These are phyloP conservation scores for Funneliformis mosseae DNA, from an alignment of 192 early-diverging fungal species.

Conservation along the genomic window DNA sequence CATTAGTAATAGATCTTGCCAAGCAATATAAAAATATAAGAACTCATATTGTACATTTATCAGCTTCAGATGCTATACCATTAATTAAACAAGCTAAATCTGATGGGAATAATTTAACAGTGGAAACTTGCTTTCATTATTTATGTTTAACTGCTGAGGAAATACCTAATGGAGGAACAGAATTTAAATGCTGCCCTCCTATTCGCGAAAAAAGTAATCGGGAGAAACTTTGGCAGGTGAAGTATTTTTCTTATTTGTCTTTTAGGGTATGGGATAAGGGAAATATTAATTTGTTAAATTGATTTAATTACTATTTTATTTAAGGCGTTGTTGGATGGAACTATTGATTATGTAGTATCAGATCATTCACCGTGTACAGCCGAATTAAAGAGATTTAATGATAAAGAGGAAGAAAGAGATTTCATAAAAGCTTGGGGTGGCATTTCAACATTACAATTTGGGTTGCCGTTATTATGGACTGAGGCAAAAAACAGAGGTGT, in stretches of 20 bases:
- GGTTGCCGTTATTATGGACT: constrained; percentile 78
- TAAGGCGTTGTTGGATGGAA: constrained; percentile 68
- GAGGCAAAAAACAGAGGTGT: constrained; percentile 69
- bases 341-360: constrained; percentile 81
- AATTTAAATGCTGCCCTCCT: constrained; percentile 87
- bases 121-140: constrained; percentile 87
- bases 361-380: constrained; percentile 84
- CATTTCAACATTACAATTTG: constrained; percentile 78
- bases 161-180: constrained; percentile 69
- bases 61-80: constrained; percentile 74
- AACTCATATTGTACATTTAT: constrained; percentile 82
- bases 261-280: neutral
- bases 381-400: constrained; percentile 69
- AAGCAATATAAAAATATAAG: constrained; percentile 70
- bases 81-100: constrained; percentile 71
- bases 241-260: neutral
- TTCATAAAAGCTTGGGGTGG: constrained; percentile 84
- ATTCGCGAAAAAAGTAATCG: constrained; percentile 73
- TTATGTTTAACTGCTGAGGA: constrained; percentile 67
- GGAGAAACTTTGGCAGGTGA: constrained; percentile 64
- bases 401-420: constrained; percentile 53
- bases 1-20: constrained; percentile 68
- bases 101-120: constrained; percentile 69
- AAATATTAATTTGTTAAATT: neutral
- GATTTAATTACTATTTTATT: neutral